Conservation (phyloP, 2,329 filamentous ascomycete genomes). For the Neofusicoccum ribis region DNA sequence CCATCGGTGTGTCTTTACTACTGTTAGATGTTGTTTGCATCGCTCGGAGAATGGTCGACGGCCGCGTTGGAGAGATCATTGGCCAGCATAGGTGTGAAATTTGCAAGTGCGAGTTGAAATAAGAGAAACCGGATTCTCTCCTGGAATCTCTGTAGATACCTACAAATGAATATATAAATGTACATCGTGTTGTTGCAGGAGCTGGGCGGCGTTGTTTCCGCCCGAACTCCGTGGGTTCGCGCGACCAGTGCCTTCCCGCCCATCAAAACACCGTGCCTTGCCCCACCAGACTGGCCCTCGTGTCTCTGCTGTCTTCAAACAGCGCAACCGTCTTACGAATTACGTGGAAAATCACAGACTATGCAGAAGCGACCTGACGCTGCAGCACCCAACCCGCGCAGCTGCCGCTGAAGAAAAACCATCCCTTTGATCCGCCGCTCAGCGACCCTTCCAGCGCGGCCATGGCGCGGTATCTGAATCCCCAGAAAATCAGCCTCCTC, state of each 20-base stretch:
- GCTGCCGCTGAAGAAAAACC: neutral
- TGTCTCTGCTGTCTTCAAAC: neutral
- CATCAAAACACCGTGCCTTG: constrained; percentile 13
- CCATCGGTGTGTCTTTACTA: too few species aligned
- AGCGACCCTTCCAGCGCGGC: neutral
- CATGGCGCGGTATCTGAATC: constrained; percentile 85
- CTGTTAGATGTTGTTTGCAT: too few species aligned
- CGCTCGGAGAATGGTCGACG: neutral
- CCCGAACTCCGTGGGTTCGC: neutral
- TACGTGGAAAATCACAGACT: neutral
- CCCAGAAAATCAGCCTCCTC: constrained; percentile 81
- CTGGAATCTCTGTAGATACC: neutral
- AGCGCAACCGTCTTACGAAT: neutral
- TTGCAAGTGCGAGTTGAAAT: too few species aligned
- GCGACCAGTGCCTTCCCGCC: neutral
- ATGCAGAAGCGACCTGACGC: neutral
- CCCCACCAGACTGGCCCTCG: neutral
- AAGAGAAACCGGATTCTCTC: neutral
- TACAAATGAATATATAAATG: neutral
- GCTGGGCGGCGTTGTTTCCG: neutral
- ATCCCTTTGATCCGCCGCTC: too few species aligned
- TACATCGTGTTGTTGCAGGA: neutral
- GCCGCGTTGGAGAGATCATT: neutral
- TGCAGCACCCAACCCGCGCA: neutral
- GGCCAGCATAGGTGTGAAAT: too few species aligned